Evolutionary conservation across 306 rosid genomes (phyloP), one percentile per base, ranked within the genome.

Genomic region (Macrotyloma uniflorum): DNA sequence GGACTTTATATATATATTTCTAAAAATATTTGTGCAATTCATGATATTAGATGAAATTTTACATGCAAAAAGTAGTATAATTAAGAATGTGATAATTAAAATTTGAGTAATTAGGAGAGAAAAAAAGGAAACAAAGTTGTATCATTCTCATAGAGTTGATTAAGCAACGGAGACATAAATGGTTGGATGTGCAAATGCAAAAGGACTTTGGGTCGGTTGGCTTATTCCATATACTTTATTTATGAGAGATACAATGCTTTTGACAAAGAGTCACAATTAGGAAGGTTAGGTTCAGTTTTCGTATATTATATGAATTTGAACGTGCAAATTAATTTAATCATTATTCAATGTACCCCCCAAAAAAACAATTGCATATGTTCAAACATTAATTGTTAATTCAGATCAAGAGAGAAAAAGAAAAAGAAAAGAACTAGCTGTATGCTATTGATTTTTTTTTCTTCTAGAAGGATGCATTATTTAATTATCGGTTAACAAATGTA

Each of bases 251-350:
- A 33, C 73, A 35, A 38, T 36, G 74, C 77, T 64, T 75, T 82
- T 82, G 86, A 82, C 64, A 46, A 64, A 42, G 6, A 55, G 73
- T 16, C 78, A 59, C 54, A 47, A 77, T 75, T 82, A 79, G 86
- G 84, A 75, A 82, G 76, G 77, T 82, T 85, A 70, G 84, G 89
- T 79, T 49, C 55, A 59, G 22, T 47, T 19, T 46, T 74, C 33
- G 47, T 13, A 67, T 55, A 65, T 57, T 55, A 75, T 76, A 67
- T 35, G 26, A 13, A 51, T 70, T 42, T 73, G 77, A 83, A 66
- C 67, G 74, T 76, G 74, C 78, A 61, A 53, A 70, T 49, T 43
- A 6, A 51, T 57, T 45, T 35, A 70, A 12, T 42, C 69, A 42
- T 26, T 62, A 64, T 69, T 64, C 79, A 64, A 49, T 72, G 79